Evolutionary conservation across 148 eudicot species (phyloP), one percentile per base, ranked within the genome.

Genomic region (Rhododendron griersonianum): DNA sequence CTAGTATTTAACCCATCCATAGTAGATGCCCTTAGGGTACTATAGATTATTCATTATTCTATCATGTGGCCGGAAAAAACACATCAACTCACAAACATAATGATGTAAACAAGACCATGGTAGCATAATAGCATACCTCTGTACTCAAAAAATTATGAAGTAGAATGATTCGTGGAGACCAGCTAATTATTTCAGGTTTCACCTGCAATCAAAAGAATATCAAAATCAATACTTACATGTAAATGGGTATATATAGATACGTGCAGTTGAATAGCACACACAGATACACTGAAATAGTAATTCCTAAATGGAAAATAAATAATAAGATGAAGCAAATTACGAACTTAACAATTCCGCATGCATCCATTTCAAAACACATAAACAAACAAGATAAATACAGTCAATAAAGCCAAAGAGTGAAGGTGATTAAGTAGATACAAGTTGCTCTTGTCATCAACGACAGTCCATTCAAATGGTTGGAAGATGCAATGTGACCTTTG

Each of bases 131-230:
- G 21, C 85, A 78, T 88, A 96, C 98, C 98, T 96, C 95, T 30
- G 28, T 63, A 81, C 98, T 94, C 88, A 96, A 92, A 89, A 96
- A 96, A 71, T 94, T 93, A 88, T 94, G 98, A 39, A 93, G 91
- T 51, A 96, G 88, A 81, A 94, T 91, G 84, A 96, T 94, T 65
- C 98, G 88, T 39, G 98, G 98, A 78, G 94, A 89, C 98, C 98
- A 96, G 85, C 93, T 92, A 69, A 96, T 84, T 86, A 95, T 88
- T 89, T 94, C 98, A 88, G 98, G 98, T 90, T 93, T 93, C 81
- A 96, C 93, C 98, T 96, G 87, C 90, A 91, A 81, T 71, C 47
- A 16, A 87, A 81, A 57, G 41, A 28, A 84, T 69, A 63, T 41
- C 28, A 50, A 28, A 14, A 11, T 11, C 4, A 25, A 28, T 3